These are phyloP conservation scores for Mariannaea sp. DNA, from an alignment of 2,329 filamentous ascomycete genomes.

Conservation along the genomic window DNA sequence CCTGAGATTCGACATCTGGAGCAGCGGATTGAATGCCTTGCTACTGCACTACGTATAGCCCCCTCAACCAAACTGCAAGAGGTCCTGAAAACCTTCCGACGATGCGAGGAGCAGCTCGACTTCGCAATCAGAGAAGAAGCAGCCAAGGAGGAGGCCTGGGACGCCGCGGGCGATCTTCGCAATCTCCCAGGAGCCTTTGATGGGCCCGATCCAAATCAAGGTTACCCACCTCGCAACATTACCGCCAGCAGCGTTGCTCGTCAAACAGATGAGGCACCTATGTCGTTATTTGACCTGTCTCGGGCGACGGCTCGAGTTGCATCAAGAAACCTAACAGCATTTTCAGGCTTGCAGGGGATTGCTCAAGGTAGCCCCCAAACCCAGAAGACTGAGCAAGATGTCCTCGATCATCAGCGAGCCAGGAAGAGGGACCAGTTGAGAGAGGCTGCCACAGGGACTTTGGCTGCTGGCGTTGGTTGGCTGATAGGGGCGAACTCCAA, in stretches of 20 bases:
- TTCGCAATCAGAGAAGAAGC: slow-evolving; percentile 68
- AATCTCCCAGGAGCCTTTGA: slow-evolving; percentile 62
- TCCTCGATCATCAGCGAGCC: slow-evolving; percentile 46
- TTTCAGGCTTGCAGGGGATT: slow-evolving; percentile 55
- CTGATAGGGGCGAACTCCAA: slow-evolving; percentile 60
- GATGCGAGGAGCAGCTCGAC: slow-evolving; percentile 78
- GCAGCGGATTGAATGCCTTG: slow-evolving; percentile 80
- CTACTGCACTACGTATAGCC: slow-evolving; percentile 74
- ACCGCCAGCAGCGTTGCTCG: slow-evolving; percentile 43
- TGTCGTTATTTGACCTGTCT: slow-evolving; percentile 69
- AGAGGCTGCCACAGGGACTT: slow-evolving; percentile 68
- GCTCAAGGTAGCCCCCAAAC: slow-evolving; percentile 27
- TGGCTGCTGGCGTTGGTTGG: slow-evolving; percentile 71
- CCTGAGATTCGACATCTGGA: slow-evolving; percentile 72
- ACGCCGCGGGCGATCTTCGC: slow-evolving; percentile 65
- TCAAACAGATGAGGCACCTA: slow-evolving; percentile 59
- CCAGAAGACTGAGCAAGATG: slow-evolving; percentile 34
- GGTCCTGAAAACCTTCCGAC: slow-evolving; percentile 74
- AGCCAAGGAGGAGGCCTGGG: slow-evolving; percentile 71
- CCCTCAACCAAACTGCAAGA: slow-evolving; percentile 72
- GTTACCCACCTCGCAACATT: slow-evolving; percentile 40
- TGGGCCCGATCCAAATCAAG: slow-evolving; percentile 33
- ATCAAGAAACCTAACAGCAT: slow-evolving; percentile 60
- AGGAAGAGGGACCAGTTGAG: slow-evolving; percentile 75
- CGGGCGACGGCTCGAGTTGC: slow-evolving; percentile 64